Conservation (phyloP, 495 filamentous ascomycete genomes). For the Sabuloglossum arenarium region DNA sequence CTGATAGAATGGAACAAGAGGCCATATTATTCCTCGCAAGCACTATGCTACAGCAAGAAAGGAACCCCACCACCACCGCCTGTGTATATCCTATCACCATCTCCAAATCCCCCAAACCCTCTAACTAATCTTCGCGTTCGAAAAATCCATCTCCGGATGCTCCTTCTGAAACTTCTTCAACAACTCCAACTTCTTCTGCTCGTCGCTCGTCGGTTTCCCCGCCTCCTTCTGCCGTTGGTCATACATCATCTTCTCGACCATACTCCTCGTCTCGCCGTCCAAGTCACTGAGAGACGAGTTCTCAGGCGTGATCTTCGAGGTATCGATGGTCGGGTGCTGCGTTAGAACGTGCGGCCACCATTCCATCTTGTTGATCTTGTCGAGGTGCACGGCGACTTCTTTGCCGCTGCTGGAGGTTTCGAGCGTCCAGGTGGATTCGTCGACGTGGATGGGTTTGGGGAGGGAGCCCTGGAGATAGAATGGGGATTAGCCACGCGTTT, state of each 20-base stretch:
- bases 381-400: slow-evolving; percentile 72
- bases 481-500: neutral
- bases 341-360: slow-evolving; percentile 94
- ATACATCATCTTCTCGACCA: slow-evolving; percentile 99
- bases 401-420: slow-evolving; percentile 46
- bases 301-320: slow-evolving; percentile 84
- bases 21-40: neutral
- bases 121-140: slow-evolving; percentile 52
- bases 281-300: slow-evolving; percentile 75
- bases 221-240: slow-evolving; percentile 94
- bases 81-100: neutral
- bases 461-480: slow-evolving; percentile 45
- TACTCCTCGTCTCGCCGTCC: slow-evolving; percentile 86
- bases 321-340: slow-evolving; percentile 71
- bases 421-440: slow-evolving; percentile 92
- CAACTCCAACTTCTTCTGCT: slow-evolving; percentile 81
- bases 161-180: slow-evolving; percentile 76
- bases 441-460: slow-evolving; percentile 54
- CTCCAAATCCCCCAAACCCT: neutral
- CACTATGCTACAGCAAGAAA: neutral
- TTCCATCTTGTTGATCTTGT: slow-evolving; percentile 92
- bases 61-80: neutral
- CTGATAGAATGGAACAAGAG: neutral
- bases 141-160: slow-evolving; percentile 77
- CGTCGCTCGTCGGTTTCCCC: slow-evolving; percentile 72